These are phyloP conservation scores for Alternaria metachromatica DNA, from an alignment of 2,329 filamentous ascomycete species.

Conservation along the genomic window DNA sequence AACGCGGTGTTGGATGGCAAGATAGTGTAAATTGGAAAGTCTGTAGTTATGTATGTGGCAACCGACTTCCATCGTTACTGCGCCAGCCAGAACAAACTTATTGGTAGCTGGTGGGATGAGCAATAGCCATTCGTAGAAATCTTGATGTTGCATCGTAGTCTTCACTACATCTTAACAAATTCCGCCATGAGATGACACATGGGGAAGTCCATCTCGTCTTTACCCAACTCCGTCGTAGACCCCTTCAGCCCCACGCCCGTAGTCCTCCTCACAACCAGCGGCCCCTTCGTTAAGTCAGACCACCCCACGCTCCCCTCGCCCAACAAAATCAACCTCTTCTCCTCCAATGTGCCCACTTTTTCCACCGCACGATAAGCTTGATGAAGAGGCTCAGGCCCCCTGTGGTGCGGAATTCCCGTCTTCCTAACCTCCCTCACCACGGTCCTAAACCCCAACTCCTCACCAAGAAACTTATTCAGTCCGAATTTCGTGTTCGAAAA, in stretches of 20 bases:
- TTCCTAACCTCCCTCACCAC: constrained; percentile 20
- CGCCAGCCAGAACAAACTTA: neutral
- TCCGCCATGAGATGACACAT: constrained; percentile 8
- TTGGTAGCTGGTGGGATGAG: neutral
- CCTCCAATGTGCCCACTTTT: neutral
- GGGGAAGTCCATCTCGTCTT: neutral
- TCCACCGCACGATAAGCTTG: neutral
- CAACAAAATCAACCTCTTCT: neutral
- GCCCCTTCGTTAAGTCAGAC: neutral
- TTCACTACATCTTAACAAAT: neutral
- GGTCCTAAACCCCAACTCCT: neutral
- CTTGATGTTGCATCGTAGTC: neutral
- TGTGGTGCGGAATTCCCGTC: neutral
- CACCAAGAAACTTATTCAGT: constrained; percentile 15
- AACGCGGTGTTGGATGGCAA: neutral
- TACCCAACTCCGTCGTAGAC: neutral
- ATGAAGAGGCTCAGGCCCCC: neutral
- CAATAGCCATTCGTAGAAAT: neutral
- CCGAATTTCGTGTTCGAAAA: constrained; percentile 19
- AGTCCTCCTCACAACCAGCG: constrained; percentile 9
- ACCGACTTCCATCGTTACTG: neutral
- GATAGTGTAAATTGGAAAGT: neutral
- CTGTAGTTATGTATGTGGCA: neutral
- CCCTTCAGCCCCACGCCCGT: neutral
- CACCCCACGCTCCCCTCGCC: constrained; percentile 3